These are phyloP conservation scores for Phytophthora pinifolia DNA, from an alignment of 352 stramenopile genomes.

Conservation along the genomic window DNA sequence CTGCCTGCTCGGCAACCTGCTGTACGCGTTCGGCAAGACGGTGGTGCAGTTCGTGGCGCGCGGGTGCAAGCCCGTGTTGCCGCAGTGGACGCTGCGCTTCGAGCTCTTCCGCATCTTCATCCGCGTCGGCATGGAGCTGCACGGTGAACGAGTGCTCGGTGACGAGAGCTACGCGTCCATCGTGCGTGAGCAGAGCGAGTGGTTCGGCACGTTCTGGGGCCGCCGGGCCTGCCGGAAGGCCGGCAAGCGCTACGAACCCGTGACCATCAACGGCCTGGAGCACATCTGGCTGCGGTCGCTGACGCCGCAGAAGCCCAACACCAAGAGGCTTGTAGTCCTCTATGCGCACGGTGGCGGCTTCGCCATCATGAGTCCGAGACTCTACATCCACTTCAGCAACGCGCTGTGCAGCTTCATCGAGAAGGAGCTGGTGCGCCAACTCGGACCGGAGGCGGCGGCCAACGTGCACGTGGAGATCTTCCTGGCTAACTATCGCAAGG, in stretches of 20 bases:
- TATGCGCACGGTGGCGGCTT: conserved; percentile 53
- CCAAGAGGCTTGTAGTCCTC: conserved; percentile 30
- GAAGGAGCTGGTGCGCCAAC: conserved; percentile 24
- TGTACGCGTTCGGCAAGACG: conserved; percentile 24
- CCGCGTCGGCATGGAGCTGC: conserved; percentile 23
- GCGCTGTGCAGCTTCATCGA: conserved; percentile 24
- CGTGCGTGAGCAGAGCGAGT: conserved; percentile 31
- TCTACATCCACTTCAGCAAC: conserved; percentile 49
- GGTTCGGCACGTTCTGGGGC: conserved; percentile 29
- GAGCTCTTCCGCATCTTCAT: conserved; percentile 37
- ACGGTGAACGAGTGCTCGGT: conserved; percentile 26
- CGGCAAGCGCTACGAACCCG: conserved; percentile 17
- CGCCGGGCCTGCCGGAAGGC: conserved; percentile 19
- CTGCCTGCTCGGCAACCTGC: conserved; percentile 22
- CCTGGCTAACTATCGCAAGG: conserved; percentile 52
- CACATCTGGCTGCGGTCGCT: conserved; percentile 36
- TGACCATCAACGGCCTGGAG: conserved; percentile 34
- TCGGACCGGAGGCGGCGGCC: background rate
- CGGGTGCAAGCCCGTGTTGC: conserved; percentile 32
- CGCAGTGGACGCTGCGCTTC: conserved; percentile 46
- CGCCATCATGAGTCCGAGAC: conserved; percentile 35
- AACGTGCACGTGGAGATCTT: conserved; percentile 42
- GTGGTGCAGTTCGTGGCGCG: conserved; percentile 20
- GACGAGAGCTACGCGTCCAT: conserved; percentile 32
- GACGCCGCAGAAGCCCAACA: conserved; percentile 4